phyloP scores from a whole-genome alignment of 2,329 filamentous ascomycete species.

The Cladophialophora psammophila region DNA sequence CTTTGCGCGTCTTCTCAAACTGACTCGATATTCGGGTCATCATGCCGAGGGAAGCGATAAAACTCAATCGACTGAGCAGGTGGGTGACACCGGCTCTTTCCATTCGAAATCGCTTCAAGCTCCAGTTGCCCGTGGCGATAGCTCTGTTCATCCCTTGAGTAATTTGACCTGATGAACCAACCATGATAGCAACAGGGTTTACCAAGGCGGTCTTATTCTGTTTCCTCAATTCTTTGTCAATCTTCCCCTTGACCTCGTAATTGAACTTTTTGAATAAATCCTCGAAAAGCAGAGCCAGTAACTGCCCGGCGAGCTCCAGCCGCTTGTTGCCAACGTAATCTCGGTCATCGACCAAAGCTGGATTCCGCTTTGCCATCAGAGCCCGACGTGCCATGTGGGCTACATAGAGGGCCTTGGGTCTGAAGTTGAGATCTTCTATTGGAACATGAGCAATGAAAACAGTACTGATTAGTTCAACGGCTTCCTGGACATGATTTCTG shows the following conservation, averaged over 20 bases:
- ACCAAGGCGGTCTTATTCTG: constrained; percentile 87
- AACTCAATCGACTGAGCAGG: constrained; percentile 91
- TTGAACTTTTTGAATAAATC: constrained; percentile 98
- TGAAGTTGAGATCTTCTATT: constrained; percentile 89
- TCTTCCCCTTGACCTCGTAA: constrained; percentile 84
- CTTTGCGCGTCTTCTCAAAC: constrained; percentile 98
- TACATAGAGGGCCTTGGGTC: constrained; percentile 95
- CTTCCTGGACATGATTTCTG: constrained; percentile 87
- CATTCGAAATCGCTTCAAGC: constrained; percentile 97
- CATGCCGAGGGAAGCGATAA: constrained; percentile 97
- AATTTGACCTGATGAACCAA: constrained; percentile 83
- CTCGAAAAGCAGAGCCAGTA: constrained; percentile 92
- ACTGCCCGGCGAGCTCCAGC: constrained; percentile 90
- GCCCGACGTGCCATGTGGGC: constrained; percentile 98
- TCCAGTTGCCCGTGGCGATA: constrained; percentile 98
- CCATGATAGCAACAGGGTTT: constrained; percentile 84
- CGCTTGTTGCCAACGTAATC: constrained; percentile 99
- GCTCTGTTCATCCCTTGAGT: constrained; percentile 93
- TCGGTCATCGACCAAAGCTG: constrained; percentile 88
- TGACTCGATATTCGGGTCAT: constrained; percentile 99
- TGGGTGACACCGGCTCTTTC: constrained; percentile 96
- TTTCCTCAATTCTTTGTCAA: constrained; percentile 95
- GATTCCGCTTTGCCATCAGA: constrained; percentile 89
- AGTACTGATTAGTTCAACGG: constrained; percentile 88
- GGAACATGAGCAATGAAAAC: constrained; percentile 95